Evolutionary conservation across 441 rosid species (phyloP).

Genomic region (Aquilaria agallochum): DNA sequence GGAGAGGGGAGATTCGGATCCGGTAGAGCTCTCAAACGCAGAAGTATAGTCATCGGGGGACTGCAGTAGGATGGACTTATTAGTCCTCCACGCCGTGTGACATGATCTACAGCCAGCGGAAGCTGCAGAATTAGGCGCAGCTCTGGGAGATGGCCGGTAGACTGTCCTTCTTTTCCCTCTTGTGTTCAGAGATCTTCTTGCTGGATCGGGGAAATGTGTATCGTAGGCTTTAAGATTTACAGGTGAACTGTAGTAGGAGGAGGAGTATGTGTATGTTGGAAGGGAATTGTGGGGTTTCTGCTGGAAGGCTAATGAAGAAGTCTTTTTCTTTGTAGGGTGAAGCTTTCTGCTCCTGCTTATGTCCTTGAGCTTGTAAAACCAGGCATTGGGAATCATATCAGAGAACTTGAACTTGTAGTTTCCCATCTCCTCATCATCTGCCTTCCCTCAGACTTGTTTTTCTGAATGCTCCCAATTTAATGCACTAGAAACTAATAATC

Average conservation of each 20-base stretch:
- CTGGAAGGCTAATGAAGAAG: constrained; percentile 3
- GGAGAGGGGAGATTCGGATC: constrained; percentile 12
- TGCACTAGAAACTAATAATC: constrained; percentile 1
- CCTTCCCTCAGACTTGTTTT: constrained; percentile 2
- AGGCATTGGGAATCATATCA: constrained; percentile 63
- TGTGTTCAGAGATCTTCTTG: constrained; percentile 37
- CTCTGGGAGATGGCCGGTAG: constrained; percentile 60
- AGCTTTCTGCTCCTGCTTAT: constrained; percentile 38
- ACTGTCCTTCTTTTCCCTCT: constrained; percentile 43
- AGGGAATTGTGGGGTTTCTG: constrained; percentile 24
- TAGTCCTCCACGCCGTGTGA: constrained; percentile 3
- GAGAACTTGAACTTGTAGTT: constrained; percentile 56
- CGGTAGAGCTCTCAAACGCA: constrained; percentile 24
- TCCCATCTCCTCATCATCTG: constrained; percentile 31
- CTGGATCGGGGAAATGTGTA: constrained; percentile 30
- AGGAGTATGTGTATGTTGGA: constrained; percentile 37
- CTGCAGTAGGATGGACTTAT: constrained; percentile 12
- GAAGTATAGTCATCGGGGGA: constrained; percentile 29
- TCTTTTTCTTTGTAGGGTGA: constrained; percentile 21
- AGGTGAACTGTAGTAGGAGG: constrained; percentile 18
- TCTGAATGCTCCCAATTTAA: constrained; percentile 12
- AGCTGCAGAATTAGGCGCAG: constrained; percentile 10
- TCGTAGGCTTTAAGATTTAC: constrained; percentile 22
- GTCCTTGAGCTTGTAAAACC: constrained; percentile 67
- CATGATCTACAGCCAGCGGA: constrained; percentile 15